A percentile compares a stretch with the other conserved stretches of the same genome.
These are phyloP conservation scores for Penicillium palitans DNA, from an alignment of 2,329 filamentous ascomycete species.

Conservation along the genomic window DNA sequence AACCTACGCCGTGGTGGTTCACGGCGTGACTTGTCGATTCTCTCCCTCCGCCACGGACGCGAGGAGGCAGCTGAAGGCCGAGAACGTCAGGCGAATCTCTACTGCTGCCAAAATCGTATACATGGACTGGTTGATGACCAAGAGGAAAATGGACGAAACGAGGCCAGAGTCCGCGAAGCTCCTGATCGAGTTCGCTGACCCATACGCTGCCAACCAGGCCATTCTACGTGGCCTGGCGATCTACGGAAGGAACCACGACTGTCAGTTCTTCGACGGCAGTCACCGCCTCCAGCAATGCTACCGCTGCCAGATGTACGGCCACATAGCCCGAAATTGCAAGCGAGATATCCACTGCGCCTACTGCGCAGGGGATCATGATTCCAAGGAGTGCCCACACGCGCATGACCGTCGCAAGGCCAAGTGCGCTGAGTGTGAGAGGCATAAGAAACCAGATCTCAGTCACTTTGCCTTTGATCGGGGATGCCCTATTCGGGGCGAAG, in stretches of 20 bases:
- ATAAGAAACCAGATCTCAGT: not conserved
- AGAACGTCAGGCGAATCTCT: not conserved
- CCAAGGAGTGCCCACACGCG: not conserved
- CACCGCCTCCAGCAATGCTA: not conserved
- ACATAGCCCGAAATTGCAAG: not conserved
- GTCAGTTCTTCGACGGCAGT: not conserved
- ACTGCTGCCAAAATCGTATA: not conserved
- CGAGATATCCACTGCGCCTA: not conserved
- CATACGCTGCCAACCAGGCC: not conserved
- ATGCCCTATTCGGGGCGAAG: not conserved
- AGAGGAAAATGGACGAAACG: not conserved
- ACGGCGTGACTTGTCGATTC: not conserved
- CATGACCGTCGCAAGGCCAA: not conserved
- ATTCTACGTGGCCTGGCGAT: not conserved
- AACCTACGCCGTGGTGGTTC: not conserved
- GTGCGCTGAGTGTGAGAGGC: not conserved
- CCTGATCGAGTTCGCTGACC: not conserved
- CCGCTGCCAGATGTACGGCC: not conserved
- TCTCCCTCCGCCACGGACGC: not conserved
- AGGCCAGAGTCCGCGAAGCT: not conserved
- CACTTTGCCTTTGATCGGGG: not conserved
- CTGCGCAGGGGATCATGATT: not conserved
- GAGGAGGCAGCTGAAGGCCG: not conserved
- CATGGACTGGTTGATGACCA: not conserved
- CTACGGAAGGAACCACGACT: slow-evolving; percentile 1